Evolutionary conservation across 148 eudicot genomes (phyloP), one percentile per base, ranked within the genome.

Genomic region (Persicaria maculosa): DNA sequence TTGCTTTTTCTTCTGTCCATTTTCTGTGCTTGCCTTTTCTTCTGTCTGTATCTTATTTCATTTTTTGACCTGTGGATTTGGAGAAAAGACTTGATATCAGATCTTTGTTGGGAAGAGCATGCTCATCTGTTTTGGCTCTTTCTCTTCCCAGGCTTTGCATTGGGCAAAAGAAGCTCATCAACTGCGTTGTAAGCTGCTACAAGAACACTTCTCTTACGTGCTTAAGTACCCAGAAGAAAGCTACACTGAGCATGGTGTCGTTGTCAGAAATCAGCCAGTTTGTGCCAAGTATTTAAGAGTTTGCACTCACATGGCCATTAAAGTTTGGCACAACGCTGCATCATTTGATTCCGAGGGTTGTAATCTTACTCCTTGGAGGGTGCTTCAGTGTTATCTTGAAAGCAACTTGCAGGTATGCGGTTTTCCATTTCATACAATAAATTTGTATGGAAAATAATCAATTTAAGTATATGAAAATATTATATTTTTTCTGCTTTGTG

Each of bases 331-430:
- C 17, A 52, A 19, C 57, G 48, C 67, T 65, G 72, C 45, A 43
- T 58, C 79, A 73, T 65, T 73, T 50, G 82, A 85, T 52, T 78
- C 83, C 67, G 92, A 88, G 72, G 81, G 81, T 74, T 76, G 79
- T 59, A 58, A 83, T 72, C 89, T 92, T 77, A 90, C 96, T 75
- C 92, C 99, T 17, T 95, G 99, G 99, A 95, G 87, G 83, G 86
- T 88, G 73, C 96, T 95, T 50, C 85, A 83, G 54, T 84, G 97
- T 83, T 92, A 90, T 80, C 97, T 95, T 74, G 97, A 95, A 83
- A 95, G 99, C 92, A 82, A 84, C 40, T 77, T 95, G 70, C 99
- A 95, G 99, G 99, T 89, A 72, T 74, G 54, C 74, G 70, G 20
- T 44, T 16, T 74, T 14, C 47, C 46, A 15, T n/a, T 65, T 64